Percentiles rank a stretch among this genome's conserved stretches.
phyloP scores from a whole-genome alignment of 75 land plant species.

The Selaginella tamariscina region DNA sequence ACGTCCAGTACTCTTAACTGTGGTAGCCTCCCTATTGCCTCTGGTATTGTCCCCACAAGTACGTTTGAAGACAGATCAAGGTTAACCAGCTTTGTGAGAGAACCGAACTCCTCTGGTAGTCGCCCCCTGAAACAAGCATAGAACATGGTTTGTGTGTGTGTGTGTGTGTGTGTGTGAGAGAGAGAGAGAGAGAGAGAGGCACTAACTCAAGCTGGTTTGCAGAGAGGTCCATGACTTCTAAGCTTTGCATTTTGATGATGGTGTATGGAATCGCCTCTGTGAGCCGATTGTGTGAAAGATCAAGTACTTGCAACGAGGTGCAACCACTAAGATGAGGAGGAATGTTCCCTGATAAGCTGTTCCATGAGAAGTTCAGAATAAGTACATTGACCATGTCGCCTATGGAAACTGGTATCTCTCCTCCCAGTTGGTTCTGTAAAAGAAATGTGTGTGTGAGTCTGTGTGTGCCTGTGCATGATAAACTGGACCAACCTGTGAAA shows the following conservation, averaged over 20 bases:
- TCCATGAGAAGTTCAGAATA: background rate
- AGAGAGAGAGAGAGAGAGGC: too few species aligned
- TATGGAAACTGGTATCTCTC: background rate
- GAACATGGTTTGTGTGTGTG: too few species aligned
- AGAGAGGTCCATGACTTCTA: background rate
- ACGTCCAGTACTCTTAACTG: background rate
- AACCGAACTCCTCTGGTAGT: background rate
- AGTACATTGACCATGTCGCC: background rate
- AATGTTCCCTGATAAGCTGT: background rate
- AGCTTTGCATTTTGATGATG: background rate
- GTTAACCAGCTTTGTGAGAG: background rate
- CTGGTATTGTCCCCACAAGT: background rate
- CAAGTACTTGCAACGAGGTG: background rate
- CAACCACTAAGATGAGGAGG: background rate
- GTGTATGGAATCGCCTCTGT: background rate
- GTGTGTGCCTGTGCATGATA: too few species aligned
- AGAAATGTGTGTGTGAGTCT: too few species aligned
- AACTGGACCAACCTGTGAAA: too few species aligned
- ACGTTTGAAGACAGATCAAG: background rate
- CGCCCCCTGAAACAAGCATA: too few species aligned
- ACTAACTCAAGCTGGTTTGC: background rate
- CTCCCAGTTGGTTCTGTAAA: background rate
- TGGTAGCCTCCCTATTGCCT: background rate
- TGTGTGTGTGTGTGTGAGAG: too few species aligned
- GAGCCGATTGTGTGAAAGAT: background rate